Conservation (phyloP, 2,329 filamentous ascomycete species). For the Penicillium crustosum region DNA sequence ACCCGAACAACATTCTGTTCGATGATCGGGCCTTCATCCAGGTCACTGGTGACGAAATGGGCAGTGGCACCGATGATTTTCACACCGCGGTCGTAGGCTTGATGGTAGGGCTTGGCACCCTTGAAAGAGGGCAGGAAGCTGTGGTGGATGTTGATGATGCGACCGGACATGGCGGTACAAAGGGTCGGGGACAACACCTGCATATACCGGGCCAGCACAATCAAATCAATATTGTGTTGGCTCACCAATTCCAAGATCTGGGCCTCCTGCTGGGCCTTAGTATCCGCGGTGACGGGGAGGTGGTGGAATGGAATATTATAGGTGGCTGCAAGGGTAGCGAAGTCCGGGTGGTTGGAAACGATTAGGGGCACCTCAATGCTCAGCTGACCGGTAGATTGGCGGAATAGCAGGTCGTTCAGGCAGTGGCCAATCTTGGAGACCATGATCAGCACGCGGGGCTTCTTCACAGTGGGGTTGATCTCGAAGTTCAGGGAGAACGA, state of each 20-base stretch:
- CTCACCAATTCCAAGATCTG: constrained; percentile 69
- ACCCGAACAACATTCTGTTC: constrained; percentile 78
- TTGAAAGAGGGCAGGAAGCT: constrained; percentile 85
- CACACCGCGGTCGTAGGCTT: constrained; percentile 80
- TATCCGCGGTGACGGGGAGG: constrained; percentile 75
- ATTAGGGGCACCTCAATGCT: constrained; percentile 74
- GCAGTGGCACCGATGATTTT: constrained; percentile 87
- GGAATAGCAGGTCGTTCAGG: constrained; percentile 79
- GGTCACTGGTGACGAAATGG: constrained; percentile 80
- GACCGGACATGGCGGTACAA: constrained; percentile 76
- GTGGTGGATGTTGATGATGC: constrained; percentile 92
- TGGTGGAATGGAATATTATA: constrained; percentile 80
- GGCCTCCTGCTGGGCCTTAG: constrained; percentile 71
- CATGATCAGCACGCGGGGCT: constrained; percentile 80
- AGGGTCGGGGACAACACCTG: constrained; percentile 75
- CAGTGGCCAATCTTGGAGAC: constrained; percentile 87
- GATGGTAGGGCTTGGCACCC: constrained; percentile 84
- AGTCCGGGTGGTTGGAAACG: constrained; percentile 80
- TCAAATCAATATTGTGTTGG: constrained; percentile 70
- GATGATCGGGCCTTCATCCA: constrained; percentile 85
- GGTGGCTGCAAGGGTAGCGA: constrained; percentile 64
- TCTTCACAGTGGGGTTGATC: constrained; percentile 65
- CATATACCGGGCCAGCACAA: constrained; percentile 84
- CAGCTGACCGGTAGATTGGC: constrained; percentile 71
- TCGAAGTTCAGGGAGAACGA: constrained; percentile 70